Evolutionary conservation across 2,329 filamentous ascomycete species (phyloP), one percentile per base, ranked within the genome.

Genomic region (Colletotrichum sublineola): DNA sequence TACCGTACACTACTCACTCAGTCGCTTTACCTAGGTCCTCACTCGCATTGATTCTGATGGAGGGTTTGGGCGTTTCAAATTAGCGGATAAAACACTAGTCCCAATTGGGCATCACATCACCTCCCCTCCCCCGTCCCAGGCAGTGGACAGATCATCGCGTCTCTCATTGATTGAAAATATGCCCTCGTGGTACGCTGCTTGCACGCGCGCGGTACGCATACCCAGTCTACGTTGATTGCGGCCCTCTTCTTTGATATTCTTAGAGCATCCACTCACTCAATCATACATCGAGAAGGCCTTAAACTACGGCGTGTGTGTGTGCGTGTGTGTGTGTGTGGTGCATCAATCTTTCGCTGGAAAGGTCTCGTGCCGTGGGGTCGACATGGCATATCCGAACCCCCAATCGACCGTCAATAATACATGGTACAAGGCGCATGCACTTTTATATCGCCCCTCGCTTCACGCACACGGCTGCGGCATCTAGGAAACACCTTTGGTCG

Each of bases 11-110:
- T 36, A 8, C 36, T 40, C 38, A 40, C 38, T 40, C 38, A 38
- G 1, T 11, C 38, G 63, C 36, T 8, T 50, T 57, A 40, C 53
- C 44, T 40, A 24, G 24, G 24, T 24, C 24, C 24, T 24, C 24
- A 12, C 14, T 61, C 66, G 72, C 72, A 74, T 75, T 75, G 73
- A 75, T 73, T 57, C 63, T 60, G 64, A 65, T 74, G 69, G 69
- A 73, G 72, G 69, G 68, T 74, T 71, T 66, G 71, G 61, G 63
- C 65, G 75, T 76, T 76, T 76, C 75, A 76, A 73, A 74, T 71
- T 58, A 62, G 70, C 69, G 65, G 69, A 55, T 42, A 38, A 36
- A n/a, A 3, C 72, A 67, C 75, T 75, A 75, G 42, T 48, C 68
- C 50, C 31, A 12, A 65, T 73, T 15, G 31, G 66, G 71, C 12